These are phyloP conservation scores for Dendrocalamus sinicus DNA, from an alignment of 176 grass and related monocot genomes.

Conservation along the genomic window DNA sequence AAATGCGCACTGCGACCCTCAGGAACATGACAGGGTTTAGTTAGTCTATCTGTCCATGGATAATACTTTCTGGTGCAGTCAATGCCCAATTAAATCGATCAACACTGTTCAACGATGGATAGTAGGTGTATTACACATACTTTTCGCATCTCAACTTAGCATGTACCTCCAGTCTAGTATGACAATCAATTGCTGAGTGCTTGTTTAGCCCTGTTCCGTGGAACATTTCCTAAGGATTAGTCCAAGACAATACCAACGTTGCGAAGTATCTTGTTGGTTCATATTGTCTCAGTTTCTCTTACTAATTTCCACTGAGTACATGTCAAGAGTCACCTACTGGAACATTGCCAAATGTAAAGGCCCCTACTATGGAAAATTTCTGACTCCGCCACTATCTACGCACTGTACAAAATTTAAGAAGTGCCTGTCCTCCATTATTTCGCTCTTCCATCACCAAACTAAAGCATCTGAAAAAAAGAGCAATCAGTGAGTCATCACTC, in stretches of 20 bases:
- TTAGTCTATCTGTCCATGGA: neutral
- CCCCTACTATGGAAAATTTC: neutral
- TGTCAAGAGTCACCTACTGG: too few relatives aligned
- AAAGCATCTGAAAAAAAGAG: neutral
- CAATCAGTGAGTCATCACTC: neutral
- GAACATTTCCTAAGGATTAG: neutral
- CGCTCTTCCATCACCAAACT: neutral
- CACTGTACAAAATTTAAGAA: neutral
- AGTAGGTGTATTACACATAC: neutral
- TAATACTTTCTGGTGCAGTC: neutral
- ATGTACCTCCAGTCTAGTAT: neutral
- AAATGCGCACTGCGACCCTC: neutral
- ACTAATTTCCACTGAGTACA: too few relatives aligned
- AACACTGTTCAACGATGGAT: neutral
- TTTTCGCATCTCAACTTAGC: neutral
- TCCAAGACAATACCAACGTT: neutral
- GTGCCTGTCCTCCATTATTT: neutral
- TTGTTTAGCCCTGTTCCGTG: neutral
- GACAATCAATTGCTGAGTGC: neutral
- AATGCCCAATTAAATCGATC: neutral
- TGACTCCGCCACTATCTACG: neutral
- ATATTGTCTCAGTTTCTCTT: too few relatives aligned
- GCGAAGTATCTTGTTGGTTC: too few relatives aligned
- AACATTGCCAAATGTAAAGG: neutral
- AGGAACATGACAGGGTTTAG: neutral